Evolutionary conservation across 139 green algal species (phyloP), one percentile per base, ranked within the genome.

Genomic region (Chlamydomonas sp.): DNA sequence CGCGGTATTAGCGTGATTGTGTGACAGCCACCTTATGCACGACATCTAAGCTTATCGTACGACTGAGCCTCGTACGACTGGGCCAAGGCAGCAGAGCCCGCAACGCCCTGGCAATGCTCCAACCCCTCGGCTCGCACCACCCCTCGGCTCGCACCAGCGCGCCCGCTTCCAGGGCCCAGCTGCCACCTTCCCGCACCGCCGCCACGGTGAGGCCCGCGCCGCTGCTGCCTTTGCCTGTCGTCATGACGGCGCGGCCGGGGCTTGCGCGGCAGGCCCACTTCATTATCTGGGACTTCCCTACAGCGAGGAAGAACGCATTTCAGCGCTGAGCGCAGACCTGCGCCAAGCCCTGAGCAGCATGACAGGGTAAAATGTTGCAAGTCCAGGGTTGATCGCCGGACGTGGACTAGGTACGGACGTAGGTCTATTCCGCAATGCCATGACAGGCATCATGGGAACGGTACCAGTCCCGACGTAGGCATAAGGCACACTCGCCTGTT

Each of bases 151-250:
- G 15, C 63, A 94, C 93, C 80, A 96, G 90, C 16, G 96, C 95
- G 1, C 97, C 97, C 3, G 97, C 96, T 85, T 99, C 96, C 77
- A 99, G 93, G 1, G 89, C 91, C 97, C 97, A 99, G 57, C 95
- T 80, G 10, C 86, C 89, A 2, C 86, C 93, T 4, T 99, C 95
- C 74, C 97, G 96, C 17, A 98, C 77, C 3, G 97, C 97, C 2
- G 95, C 89, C 0, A 93, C 95, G 0, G 97, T 99, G 69, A 99
- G 93, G 5, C 97, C 97, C 4, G 96, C 96, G 60, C 85, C 90
- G 17, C 91, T 97, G 82, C 92, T 96, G 77, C 94, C 96, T 0
- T 84, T 85, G 7, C 96, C 97, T 14, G 86, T 96, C 6, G 96
- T 97, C 10, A 97, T 78, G 2, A 99, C 96, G 6, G 94, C 88